A percentile compares a stretch with the other conserved stretches of the same genome.
These are phyloP conservation scores for Phytophthora pinifolia DNA, from an alignment of 352 stramenopile genomes.

Conservation along the genomic window DNA sequence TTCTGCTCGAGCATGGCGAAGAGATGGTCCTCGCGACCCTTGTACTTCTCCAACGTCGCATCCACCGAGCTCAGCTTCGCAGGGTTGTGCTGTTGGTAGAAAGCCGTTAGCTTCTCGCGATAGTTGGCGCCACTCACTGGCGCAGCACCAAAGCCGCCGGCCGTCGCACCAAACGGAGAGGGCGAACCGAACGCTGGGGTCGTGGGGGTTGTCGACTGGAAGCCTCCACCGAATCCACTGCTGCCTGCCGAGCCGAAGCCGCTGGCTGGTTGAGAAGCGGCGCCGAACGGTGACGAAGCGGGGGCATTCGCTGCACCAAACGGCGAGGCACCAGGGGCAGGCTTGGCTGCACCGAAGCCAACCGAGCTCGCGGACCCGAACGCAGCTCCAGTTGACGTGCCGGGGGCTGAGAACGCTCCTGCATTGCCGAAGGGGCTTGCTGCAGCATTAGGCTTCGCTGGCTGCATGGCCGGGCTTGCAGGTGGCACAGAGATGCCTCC, in stretches of 20 bases:
- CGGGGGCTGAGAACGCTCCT: conserved; percentile 39
- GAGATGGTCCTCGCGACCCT: conserved; percentile 61
- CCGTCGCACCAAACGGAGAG: conserved; percentile 35
- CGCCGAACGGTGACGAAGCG: conserved; percentile 50
- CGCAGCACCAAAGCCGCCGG: conserved; percentile 35
- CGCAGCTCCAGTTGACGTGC: conserved; percentile 13
- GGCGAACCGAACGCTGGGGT: conserved; percentile 25
- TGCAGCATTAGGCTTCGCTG: conserved; percentile 34
- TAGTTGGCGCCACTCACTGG: conserved; percentile 37
- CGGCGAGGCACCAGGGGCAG: conserved; percentile 30
- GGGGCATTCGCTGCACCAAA: conserved; percentile 36
- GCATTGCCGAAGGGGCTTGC: conserved; percentile 71
- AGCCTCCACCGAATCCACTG: conserved; percentile 31
- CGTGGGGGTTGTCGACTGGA: conserved; percentile 26
- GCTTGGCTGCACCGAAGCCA: conserved; percentile 44
- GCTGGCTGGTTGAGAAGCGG: conserved; percentile 21
- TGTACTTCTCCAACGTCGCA: conserved; percentile 72
- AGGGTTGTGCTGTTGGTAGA: conserved; percentile 79
- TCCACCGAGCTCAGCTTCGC: conserved; percentile 71
- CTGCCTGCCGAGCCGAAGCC: conserved; percentile 28
- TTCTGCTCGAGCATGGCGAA: conserved; percentile 81
- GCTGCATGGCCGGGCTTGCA: conserved; percentile 41
- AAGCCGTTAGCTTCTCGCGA: conserved; percentile 56
- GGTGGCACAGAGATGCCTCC: conserved; percentile 13
- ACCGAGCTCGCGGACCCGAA: conserved; percentile 48